These are phyloP conservation scores for Rhynchospora breviuscula DNA, from an alignment of 176 grass and related monocot genomes.

Conservation along the genomic window DNA sequence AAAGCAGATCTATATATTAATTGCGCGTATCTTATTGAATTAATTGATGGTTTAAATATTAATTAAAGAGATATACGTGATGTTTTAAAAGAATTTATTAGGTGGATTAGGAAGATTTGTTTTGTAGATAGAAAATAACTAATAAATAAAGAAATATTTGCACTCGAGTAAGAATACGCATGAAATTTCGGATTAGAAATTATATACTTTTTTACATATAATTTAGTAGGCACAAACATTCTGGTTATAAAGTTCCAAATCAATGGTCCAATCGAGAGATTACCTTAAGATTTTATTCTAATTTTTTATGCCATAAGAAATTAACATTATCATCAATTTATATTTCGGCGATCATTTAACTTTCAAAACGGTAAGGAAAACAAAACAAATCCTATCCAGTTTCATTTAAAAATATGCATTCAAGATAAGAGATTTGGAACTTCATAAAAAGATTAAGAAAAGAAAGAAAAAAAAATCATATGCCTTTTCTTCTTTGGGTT, in stretches of 20 bases:
- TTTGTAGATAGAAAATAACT: neutral
- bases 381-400: no score
- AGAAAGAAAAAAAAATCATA: no score
- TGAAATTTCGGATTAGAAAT: no score
- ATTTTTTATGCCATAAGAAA: neutral
- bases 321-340: neutral
- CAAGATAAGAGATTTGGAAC: no score
- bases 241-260: neutral
- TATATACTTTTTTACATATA: no score
- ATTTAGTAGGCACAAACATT: no score
- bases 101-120: neutral
- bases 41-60: neutral
- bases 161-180: no score
- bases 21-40: neutral
- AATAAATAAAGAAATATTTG: neutral
- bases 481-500: no score
- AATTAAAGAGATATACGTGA: neutral
- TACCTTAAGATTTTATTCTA: neutral
- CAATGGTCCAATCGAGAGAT: no score
- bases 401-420: no score
- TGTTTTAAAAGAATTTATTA: neutral
- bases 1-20: neutral
- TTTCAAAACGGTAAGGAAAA: no score
- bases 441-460: no score
- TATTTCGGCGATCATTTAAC: neutral